Base-by-base conservation (phyloP, 805 yeast species). In the Metschnikowia bowlesiae region DNA sequence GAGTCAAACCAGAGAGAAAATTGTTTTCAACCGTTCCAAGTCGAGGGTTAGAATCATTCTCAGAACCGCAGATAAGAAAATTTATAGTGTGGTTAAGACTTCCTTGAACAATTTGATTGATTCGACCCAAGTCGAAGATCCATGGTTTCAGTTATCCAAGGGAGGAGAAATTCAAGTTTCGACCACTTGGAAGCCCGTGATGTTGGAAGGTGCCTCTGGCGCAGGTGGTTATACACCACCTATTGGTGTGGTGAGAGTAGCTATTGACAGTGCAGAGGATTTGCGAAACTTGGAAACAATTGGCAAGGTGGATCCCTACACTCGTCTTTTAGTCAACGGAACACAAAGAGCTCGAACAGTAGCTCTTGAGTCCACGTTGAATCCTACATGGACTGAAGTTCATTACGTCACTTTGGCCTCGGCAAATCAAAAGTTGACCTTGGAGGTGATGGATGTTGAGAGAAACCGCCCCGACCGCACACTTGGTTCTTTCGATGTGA, bases 361-460 rank as follows among this genome's bases (percentile, higher is more conserved):
- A 49, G 80, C 88, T 10, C 66, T 74, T 49, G 83, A 80, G 22
- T 80, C 84, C 26, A 83, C 88, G 0, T 73, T 84, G 59, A 75
- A 87, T 55, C 99, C 99, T 6, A 82, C 81, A 6, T 94, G 89
- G 87, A 82, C 91, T 64, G 91, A 90, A 65, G 76, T 87, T 2
- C 72, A 89, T 46, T 94, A 89, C 68, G 80, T 89, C 30, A 85
- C 97, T 4, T 80, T 94, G 14, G 80, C 95, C 6, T 85, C 92
- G 41, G 82, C 89, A 26, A 85, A 86, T 63, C 97, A 91, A 67
- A 84, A 79, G 61, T 68, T 94, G 54, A 83, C 91, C 1, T 65
- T 94, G 49, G 98, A 94, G 65, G 95, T 84, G 6, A 87, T 94
- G 96, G 98, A 94, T 69, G 87, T 86, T 33, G 92, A 91, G 69